phyloP scores from a whole-genome alignment of 176 grass and related monocot species.

The Rhipidocladum racemiflorum region DNA sequence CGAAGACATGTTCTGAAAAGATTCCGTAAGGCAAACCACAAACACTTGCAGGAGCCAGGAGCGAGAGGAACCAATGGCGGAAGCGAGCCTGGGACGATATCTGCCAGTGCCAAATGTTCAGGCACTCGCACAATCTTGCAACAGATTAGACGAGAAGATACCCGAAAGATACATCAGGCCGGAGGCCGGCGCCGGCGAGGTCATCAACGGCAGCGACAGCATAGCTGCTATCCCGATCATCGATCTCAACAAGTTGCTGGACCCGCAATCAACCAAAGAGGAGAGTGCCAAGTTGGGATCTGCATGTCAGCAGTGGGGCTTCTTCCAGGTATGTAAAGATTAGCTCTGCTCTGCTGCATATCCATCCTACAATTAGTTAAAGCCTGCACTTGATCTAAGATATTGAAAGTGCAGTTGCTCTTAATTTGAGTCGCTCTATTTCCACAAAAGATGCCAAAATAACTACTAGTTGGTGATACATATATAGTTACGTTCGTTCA shows the following conservation, averaged over 20 bases:
- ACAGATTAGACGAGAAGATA: neutral
- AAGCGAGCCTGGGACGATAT: neutral
- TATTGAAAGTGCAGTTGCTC: too few relatives aligned
- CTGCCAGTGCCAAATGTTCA: slow-evolving; percentile 26
- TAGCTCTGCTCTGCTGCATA: too few relatives aligned
- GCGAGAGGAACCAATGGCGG: neutral
- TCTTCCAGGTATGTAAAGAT: neutral
- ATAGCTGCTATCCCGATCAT: neutral
- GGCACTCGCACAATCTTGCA: neutral
- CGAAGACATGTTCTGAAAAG: too few relatives aligned
- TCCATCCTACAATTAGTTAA: too few relatives aligned
- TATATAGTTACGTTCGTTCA: too few relatives aligned
- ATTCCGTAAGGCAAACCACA: too few relatives aligned
- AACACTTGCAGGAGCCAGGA: too few relatives aligned
- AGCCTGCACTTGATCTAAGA: too few relatives aligned
- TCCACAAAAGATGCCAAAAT: too few relatives aligned
- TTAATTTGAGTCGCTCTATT: too few relatives aligned
- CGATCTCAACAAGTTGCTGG: slow-evolving; percentile 23
- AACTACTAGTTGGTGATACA: too few relatives aligned
- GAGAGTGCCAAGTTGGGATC: slow-evolving; percentile 24
- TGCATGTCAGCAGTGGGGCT: neutral
- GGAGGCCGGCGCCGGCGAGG: neutral
- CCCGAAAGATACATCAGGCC: slow-evolving; percentile 31
- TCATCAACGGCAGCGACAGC: neutral
- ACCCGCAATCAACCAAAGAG: neutral